These are phyloP conservation scores for Apiospora rasikravindrae DNA, from an alignment of 2,329 filamentous ascomycete genomes.

Conservation along the genomic window DNA sequence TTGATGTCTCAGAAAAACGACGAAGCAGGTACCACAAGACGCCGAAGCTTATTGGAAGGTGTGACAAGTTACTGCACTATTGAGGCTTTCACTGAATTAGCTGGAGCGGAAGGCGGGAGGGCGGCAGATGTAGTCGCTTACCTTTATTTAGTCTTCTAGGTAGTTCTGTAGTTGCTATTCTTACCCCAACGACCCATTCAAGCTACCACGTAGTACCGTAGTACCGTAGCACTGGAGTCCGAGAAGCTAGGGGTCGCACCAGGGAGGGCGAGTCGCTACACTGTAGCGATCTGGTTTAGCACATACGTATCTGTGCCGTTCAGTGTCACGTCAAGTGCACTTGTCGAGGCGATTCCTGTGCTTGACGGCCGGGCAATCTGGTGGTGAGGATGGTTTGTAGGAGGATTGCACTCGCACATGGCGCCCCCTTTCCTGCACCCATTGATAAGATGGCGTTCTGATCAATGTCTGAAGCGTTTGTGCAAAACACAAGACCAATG, in stretches of 20 bases:
- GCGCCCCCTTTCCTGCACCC: not conserved
- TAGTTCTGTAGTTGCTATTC: not conserved
- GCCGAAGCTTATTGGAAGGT: not conserved
- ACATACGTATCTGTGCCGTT: not conserved
- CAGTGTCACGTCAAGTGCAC: not conserved
- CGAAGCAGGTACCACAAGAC: slow-evolving; percentile 7
- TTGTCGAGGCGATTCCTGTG: not conserved
- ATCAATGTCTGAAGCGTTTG: not conserved
- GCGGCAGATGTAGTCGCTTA: slow-evolving; percentile 4
- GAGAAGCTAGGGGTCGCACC: not conserved
- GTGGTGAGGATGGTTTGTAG: not conserved
- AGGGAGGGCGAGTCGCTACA: slow-evolving; percentile 1
- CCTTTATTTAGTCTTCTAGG: not conserved
- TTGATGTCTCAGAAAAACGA: slow-evolving; percentile 3
- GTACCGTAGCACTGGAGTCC: not conserved
- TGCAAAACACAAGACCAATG: slow-evolving; percentile 12
- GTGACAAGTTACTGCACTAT: not conserved
- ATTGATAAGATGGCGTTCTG: not conserved
- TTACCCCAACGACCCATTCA: not conserved
- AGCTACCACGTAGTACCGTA: not conserved
- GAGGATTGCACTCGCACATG: not conserved
- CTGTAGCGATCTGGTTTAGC: not conserved
- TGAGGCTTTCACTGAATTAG: slow-evolving; percentile 11
- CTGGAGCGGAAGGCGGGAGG: slow-evolving; percentile 3
- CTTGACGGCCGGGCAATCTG: not conserved